Conservation (phyloP, 148 eudicot species). For the Amaranthus cruentus region DNA sequence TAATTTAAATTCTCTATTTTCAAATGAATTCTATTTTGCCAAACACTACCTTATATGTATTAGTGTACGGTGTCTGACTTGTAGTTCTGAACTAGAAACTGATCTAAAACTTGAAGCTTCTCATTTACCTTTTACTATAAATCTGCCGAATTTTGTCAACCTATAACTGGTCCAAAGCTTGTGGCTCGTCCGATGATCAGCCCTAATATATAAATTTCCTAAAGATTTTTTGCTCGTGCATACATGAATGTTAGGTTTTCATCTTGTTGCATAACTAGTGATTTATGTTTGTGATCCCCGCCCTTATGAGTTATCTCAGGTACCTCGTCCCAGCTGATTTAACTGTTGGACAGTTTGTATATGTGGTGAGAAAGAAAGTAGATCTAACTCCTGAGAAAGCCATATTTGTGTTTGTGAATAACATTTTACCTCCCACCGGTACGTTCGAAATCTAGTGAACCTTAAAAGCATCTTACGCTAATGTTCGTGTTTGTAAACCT, state of each 20-base stretch:
- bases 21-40: no score
- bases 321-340: slow-evolving; percentile 53
- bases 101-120: no score
- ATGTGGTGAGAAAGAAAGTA: slow-evolving; percentile 52
- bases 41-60: no score
- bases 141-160: no score
- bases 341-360: slow-evolving; percentile 57
- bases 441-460: slow-evolving; percentile 5
- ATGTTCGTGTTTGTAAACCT: neutral
- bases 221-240: neutral
- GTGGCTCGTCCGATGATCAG: no score
- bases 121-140: no score
- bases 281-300: neutral
- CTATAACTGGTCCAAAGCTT: no score
- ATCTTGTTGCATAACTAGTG: neutral
- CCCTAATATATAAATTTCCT: neutral
- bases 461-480: neutral
- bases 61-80: no score
- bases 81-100: no score
- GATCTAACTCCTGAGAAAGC: slow-evolving; percentile 54
- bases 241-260: neutral
- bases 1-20: no score
- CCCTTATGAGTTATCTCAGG: slow-evolving; percentile 23
- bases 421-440: slow-evolving; percentile 53
- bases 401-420: slow-evolving; percentile 49